These are phyloP conservation scores for Botrytis medusae DNA, from an alignment of 2,329 filamentous ascomycete genomes.

Conservation along the genomic window DNA sequence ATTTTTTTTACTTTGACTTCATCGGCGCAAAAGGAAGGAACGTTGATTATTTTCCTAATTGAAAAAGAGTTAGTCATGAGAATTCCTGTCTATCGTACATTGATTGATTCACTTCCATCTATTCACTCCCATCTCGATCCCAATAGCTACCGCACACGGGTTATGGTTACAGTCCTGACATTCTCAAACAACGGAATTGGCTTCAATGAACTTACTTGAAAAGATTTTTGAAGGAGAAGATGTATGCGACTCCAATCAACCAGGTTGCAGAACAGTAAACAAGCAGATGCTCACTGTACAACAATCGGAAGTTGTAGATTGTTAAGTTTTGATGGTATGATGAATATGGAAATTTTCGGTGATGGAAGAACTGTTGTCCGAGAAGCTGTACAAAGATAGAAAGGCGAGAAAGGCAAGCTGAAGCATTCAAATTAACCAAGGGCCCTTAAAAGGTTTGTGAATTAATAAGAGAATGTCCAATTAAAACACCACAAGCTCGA, in stretches of 20 bases:
- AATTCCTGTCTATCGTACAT: conserved; percentile 23
- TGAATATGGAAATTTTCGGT: conserved; percentile 22
- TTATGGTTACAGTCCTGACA: conserved; percentile 14
- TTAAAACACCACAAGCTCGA: neutral
- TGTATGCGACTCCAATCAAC: conserved; percentile 26
- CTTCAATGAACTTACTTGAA: conserved; percentile 33
- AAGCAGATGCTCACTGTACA: conserved; percentile 16
- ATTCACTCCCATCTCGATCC: neutral
- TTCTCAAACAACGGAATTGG: conserved; percentile 29
- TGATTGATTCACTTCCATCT: too few relatives aligned
- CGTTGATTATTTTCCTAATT: conserved; percentile 25
- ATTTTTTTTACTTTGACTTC: conserved; percentile 26
- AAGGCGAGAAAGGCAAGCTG: conserved; percentile 10
- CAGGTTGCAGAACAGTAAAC: conserved; percentile 16
- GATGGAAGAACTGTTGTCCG: conserved; percentile 23
- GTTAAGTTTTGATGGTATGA: neutral
- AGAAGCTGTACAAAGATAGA: conserved; percentile 20
- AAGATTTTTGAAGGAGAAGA: conserved; percentile 14
- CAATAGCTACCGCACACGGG: conserved; percentile 14
- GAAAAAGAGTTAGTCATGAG: conserved; percentile 29
- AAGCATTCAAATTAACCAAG: neutral
- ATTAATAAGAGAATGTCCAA: neutral
- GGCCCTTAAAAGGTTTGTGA: neutral
- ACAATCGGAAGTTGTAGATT: neutral
- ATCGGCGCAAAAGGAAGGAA: conserved; percentile 25